Base-by-base conservation (phyloP, 805 yeast genomes). In the Candida maris region DNA sequence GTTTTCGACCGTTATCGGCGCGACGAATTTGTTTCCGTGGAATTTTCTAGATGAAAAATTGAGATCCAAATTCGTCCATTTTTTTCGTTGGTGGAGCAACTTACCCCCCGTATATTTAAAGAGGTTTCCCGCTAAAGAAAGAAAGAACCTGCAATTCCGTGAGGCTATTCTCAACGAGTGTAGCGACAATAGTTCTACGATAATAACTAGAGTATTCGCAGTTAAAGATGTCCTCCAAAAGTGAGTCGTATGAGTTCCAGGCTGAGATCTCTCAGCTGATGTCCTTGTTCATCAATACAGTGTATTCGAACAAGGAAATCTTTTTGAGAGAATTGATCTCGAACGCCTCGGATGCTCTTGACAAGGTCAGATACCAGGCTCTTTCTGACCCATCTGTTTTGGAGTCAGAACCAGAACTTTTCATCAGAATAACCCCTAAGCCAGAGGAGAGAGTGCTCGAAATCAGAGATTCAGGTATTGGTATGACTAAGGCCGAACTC, bases 241-340 rank as follows among this genome's bases (percentile, higher is more conserved):
- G 79, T 62, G 94, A 85, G 76, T 82, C 94, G 42, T 86, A 78
- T 66, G 97, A 91, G 77, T 93, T 93, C 73, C 96, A 94, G 71
- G 99, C 99, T 79, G 99, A 93, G 88, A 93, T 93, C 71, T 87
- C 97, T 83, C 98, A 93, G 95, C 79, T 93, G 81, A 84, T 93
- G 97, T 87, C 97, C 70, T 81, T 93, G 79, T 87, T 93, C 88
- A 93, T 93, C 75, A 93, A 93, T 87, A 93, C 99, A 40, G 99
- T 93, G 60, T 93, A 93, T 73, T 93, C 98, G 37, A 93, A 93
- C 83, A 93, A 93, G 77, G 99, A 93, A 71, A 93, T 93, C 59
- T 93, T 93, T 82, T 75, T 93, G 62, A 91, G 99, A 85, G 99
- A 93, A 70, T 78, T 93, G 75, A 86, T 93, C 61, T 93, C 98